Evolutionary conservation across 257 asterid species (phyloP), one percentile per base, ranked within the genome.

Genomic region (Nicotiana attenuata): DNA sequence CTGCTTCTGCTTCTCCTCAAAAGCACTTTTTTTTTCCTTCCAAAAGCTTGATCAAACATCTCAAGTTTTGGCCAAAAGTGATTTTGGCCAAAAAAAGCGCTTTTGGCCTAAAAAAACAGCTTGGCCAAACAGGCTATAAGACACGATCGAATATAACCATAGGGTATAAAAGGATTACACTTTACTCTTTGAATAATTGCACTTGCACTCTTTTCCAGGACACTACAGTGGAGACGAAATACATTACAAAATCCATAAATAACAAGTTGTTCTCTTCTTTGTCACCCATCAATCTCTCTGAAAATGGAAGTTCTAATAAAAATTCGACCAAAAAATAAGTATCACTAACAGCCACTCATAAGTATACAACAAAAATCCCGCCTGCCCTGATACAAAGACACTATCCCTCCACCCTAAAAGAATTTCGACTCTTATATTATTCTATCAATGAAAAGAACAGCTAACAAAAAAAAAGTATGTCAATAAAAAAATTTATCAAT

Each of bases 391-490:
- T 71, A 57, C 66, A 78, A 67, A 31, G 64, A 80, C 82, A 16
- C 76, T 53, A 56, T 26, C 60, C 76, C 83, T 75, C 81, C 45
- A 77, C 76, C 87, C 77, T 38, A 76, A 78, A 33, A 76, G 79
- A 85, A 63, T 81, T 73, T 35, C 82, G 77, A 63, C 50, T 81
- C 79, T 65, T 80, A 71, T 73, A 80, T 84, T 91, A 80, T 89
- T 89, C 83, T 83, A 84, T 77, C 83, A 85, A 84, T 78, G 14
- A 76, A 85, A 84, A 89, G 68, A 77, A 81, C 61, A 47, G 38
- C 50, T 47, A 82, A 65, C 59, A 68, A 24, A 57, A 29, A 26
- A 80, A 29, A 7, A 55, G 55, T 26, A 41, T 28, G 63, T 77
- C 35, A 73, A 75, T 55, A 28, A 82, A 82, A 87, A 83, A 28